Evolutionary conservation across 2,329 filamentous ascomycete species (phyloP), one percentile per base, ranked within the genome.

Genomic region (Diaporthe sp.): DNA sequence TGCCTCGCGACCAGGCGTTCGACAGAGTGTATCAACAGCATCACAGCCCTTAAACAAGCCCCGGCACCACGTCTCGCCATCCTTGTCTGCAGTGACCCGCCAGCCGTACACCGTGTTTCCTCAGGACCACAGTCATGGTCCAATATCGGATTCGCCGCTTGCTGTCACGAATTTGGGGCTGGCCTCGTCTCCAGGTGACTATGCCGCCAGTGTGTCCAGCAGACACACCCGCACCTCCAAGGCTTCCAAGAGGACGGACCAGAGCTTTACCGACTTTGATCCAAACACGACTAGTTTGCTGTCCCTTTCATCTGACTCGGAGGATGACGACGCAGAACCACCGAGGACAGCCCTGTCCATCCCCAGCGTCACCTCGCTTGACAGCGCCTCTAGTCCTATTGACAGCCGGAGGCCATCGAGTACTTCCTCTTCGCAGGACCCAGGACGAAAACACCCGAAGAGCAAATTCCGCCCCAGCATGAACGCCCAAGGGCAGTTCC

Each of bases 271-370:
- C 9, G 87, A 88, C 49, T 84, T 88, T 2, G 89, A 92, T 76
- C 83, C 91, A 8, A 85, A 89, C 57, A 86, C 89, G 71, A 90
- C 85, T 75, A 91, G 90, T 76, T 85, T 92, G 1, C 82, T 92
- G 19, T 88, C 89, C 1, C 84, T 92, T 1, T 91, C 89, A 1
- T 91, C 90, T 0, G 89, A 91, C 76, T 91, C 89, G 0, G 90
- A 91, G 74, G 88, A 89, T 39, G 85, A 83, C 37, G 80, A 79
- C 25, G 79, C 80, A 9, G 83, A 83, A 13, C 78, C 82, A 2
- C 81, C 83, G 3, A 82, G 81, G 58, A 82, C 82, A 15, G 83
- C 83, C 6, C 75, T 82, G n/a, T 81, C 82, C 3, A 81, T 82
- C 7, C 83, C 82, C 8, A 79, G 79, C 19, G 80, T 80, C 28